Conservation (phyloP, 768 basidiomycete species). For the Russula sp. region DNA sequence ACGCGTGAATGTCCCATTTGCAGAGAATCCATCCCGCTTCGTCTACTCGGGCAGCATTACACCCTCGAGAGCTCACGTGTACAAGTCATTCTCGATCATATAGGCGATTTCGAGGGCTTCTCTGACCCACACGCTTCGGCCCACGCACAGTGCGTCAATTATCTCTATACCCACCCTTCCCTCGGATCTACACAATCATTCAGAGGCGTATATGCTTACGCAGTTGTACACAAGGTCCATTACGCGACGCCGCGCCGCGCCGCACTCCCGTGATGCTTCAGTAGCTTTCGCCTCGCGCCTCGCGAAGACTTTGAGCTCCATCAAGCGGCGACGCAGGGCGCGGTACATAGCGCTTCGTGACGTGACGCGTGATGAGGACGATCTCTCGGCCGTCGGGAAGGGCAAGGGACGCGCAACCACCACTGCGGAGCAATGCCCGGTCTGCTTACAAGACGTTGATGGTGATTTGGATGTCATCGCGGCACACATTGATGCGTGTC, state of each 20-base stretch:
- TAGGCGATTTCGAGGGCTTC: conserved; percentile 59
- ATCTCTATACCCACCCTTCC: background rate
- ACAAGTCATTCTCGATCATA: conserved; percentile 58
- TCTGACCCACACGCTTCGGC: conserved; percentile 44
- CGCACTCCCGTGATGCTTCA: conserved; percentile 35
- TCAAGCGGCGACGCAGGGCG: conserved; percentile 67
- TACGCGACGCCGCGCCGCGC: conserved; percentile 44
- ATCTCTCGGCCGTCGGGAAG: conserved; percentile 29
- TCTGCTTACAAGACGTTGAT: conserved; percentile 54
- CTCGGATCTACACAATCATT: background rate
- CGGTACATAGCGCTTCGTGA: conserved; percentile 67
- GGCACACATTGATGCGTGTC: conserved; percentile 79
- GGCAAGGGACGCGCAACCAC: conserved; percentile 29
- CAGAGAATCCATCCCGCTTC: conserved; percentile 65
- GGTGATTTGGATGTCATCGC: conserved; percentile 74
- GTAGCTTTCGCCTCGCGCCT: conserved; percentile 37
- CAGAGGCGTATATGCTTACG: conserved; percentile 27
- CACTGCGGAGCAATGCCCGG: conserved; percentile 54
- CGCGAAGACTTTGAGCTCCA: conserved; percentile 54
- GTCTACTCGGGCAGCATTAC: conserved; percentile 63
- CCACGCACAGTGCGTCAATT: conserved; percentile 49
- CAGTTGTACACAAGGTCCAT: conserved; percentile 38
- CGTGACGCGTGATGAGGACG: conserved; percentile 57
- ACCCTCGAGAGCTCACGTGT: conserved; percentile 67
- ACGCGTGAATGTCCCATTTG: conserved; percentile 75